Evolutionary conservation across 2,329 filamentous ascomycete genomes (phyloP).

Genomic region (Claviceps humidiphila): DNA sequence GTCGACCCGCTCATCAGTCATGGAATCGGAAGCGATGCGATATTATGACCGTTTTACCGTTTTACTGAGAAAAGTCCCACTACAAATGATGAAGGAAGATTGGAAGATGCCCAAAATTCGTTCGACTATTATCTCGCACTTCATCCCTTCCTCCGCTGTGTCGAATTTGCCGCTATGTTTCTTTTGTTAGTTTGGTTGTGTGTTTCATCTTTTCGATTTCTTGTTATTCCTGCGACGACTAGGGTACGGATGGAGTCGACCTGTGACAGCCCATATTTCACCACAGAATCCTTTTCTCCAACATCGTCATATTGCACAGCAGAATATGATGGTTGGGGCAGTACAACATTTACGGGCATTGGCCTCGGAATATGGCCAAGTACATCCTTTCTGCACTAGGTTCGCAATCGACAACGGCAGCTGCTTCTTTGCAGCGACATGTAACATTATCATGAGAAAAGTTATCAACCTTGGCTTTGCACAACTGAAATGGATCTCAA

Average conservation of each 20-base stretch:
- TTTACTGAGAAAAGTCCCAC: neutral
- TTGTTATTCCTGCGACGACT: conserved; percentile 23
- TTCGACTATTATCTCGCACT: neutral
- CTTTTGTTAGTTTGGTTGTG: conserved; percentile 7
- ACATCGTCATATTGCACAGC: conserved; percentile 25
- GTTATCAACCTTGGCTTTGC: conserved; percentile 14
- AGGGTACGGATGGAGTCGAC: conserved; percentile 21
- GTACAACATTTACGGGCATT: conserved; percentile 22
- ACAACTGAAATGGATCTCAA: conserved; percentile 14
- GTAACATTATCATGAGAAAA: conserved; percentile 15
- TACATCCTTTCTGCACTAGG: conserved; percentile 20
- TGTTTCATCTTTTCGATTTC: conserved; percentile 6
- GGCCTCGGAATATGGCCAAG: conserved; percentile 19
- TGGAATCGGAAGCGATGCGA: neutral
- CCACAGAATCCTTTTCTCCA: conserved; percentile 27
- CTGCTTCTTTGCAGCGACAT: conserved; percentile 16
- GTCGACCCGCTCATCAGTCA: neutral
- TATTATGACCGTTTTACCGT: neutral
- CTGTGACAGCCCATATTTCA: conserved; percentile 26
- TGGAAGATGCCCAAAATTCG: neutral
- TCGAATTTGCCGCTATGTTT: neutral
- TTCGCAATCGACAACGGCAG: conserved; percentile 19
- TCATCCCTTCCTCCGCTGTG: neutral
- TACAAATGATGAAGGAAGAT: neutral
- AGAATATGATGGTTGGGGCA: conserved; percentile 25